A percentile compares a stretch with the other conserved stretches of the same genome.
Conservation (phyloP, 2,329 filamentous ascomycete genomes). For the Arthrobotrys sinensis region DNA sequence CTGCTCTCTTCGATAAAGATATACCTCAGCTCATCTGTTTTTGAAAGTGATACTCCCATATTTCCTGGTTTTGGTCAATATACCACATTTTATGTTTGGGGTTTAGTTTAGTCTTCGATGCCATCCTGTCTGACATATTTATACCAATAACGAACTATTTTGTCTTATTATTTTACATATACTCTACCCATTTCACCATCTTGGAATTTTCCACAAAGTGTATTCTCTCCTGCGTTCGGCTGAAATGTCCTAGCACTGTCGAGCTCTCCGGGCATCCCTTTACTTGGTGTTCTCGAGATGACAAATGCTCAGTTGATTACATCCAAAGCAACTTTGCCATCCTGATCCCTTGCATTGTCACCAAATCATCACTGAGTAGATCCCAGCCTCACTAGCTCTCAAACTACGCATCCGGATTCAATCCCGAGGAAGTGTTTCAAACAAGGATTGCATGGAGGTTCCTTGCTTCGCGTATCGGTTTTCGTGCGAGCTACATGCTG, state of each 20-base stretch:
- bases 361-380: conserved; percentile 37
- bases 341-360: conserved; percentile 48
- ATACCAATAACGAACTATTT: conserved; percentile 53
- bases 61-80: conserved; percentile 34
- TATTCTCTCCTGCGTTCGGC: conserved; percentile 10
- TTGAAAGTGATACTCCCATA: conserved; percentile 52
- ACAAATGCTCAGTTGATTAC: conserved; percentile 15
- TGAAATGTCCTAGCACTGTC: conserved; percentile 4
- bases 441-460: conserved; percentile 38
- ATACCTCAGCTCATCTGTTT: conserved; percentile 53
- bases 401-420: conserved; percentile 23
- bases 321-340: conserved; percentile 24
- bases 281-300: not conserved
- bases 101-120: conserved; percentile 39
- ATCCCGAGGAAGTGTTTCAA: conserved; percentile 51
- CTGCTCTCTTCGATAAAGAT: conserved; percentile 48
- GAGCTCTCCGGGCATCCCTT: conserved; percentile 14
- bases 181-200: not conserved
- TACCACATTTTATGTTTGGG: conserved; percentile 31
- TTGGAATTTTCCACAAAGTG: not conserved
- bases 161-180: conserved; percentile 6
- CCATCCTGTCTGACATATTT: conserved; percentile 40
- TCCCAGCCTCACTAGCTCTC: conserved; percentile 1
- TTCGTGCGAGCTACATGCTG: conserved; percentile 28
- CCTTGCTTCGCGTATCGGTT: conserved; percentile 55